These are phyloP conservation scores for Thymus mandschuricus DNA, from an alignment of 257 asterid species.

Conservation along the genomic window DNA sequence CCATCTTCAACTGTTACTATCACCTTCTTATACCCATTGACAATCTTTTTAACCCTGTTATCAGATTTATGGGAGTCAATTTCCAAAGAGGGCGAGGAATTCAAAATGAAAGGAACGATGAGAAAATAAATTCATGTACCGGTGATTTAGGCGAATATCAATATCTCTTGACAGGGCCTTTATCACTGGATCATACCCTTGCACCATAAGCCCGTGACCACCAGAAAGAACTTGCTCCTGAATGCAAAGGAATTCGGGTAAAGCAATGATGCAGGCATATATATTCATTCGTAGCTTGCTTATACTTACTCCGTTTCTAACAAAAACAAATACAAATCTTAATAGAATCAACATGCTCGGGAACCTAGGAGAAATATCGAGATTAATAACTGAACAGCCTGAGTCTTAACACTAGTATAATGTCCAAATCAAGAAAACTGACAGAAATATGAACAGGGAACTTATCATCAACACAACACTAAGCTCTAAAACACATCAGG, in stretches of 20 bases:
- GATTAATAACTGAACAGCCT: not conserved
- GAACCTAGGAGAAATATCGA: constrained; percentile 4
- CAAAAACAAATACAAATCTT: constrained; percentile 1
- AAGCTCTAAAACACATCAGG: not conserved
- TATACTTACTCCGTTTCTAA: constrained; percentile 12
- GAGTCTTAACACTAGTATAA: constrained; percentile 5
- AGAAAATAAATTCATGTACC: constrained; percentile 48
- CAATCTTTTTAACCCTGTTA: constrained; percentile 72
- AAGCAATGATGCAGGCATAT: constrained; percentile 1
- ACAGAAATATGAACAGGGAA: not conserved
- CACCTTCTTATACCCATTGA: constrained; percentile 71
- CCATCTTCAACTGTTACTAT: constrained; percentile 76
- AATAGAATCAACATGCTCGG: not conserved
- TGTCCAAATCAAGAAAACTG: not conserved
- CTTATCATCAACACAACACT: constrained; percentile 1
- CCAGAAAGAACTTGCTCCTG: constrained; percentile 97
- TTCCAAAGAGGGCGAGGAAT: not conserved
- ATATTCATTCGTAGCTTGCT: not conserved
- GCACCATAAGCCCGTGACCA: constrained; percentile 99
- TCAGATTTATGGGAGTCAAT: constrained; percentile 20
- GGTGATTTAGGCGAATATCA: constrained; percentile 84
- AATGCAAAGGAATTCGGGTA: constrained; percentile 31
- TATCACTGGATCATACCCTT: constrained; percentile 87
- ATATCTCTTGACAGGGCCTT: constrained; percentile 73
- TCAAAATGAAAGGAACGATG: not conserved